These are phyloP conservation scores for Xylaria sp. DNA, from an alignment of 2,329 filamentous ascomycete genomes.

Conservation along the genomic window DNA sequence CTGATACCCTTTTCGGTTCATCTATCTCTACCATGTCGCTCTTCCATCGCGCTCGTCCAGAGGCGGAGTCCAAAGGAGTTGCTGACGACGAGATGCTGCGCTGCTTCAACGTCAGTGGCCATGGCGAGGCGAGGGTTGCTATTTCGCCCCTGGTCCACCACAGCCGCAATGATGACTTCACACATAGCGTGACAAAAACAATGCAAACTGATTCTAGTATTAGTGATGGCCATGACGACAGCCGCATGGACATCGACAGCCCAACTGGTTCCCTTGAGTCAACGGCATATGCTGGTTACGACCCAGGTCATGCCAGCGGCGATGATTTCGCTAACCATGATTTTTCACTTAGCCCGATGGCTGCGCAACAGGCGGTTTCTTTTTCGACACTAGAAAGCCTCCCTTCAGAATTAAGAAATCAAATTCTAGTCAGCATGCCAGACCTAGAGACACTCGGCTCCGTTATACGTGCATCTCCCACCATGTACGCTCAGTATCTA, in stretches of 20 bases:
- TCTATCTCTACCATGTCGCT: background rate
- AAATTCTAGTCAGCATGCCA: conserved; percentile 26
- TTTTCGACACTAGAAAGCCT: conserved; percentile 12
- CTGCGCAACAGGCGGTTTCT: background rate
- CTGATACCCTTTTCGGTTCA: too few relatives aligned
- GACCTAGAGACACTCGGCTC: conserved; percentile 25
- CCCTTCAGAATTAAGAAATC: conserved; percentile 19
- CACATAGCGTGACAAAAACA: too few relatives aligned
- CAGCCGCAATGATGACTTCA: background rate
- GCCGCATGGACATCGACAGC: too few relatives aligned
- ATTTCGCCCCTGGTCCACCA: background rate
- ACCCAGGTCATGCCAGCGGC: background rate
- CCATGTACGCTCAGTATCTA: conserved; percentile 31
- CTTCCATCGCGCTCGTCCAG: background rate
- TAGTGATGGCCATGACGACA: too few relatives aligned
- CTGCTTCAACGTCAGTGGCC: background rate
- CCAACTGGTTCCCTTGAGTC: too few relatives aligned
- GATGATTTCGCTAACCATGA: background rate
- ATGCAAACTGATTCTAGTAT: background rate
- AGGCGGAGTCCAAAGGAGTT: background rate
- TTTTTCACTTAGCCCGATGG: background rate
- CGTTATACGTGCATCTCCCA: conserved; percentile 29
- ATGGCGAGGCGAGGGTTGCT: background rate
- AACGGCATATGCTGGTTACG: background rate
- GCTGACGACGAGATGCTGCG: background rate